Evolutionary conservation across 345 rosid genomes (phyloP), one percentile per base, ranked within the genome.

Genomic region (Excoecaria agallocha): DNA sequence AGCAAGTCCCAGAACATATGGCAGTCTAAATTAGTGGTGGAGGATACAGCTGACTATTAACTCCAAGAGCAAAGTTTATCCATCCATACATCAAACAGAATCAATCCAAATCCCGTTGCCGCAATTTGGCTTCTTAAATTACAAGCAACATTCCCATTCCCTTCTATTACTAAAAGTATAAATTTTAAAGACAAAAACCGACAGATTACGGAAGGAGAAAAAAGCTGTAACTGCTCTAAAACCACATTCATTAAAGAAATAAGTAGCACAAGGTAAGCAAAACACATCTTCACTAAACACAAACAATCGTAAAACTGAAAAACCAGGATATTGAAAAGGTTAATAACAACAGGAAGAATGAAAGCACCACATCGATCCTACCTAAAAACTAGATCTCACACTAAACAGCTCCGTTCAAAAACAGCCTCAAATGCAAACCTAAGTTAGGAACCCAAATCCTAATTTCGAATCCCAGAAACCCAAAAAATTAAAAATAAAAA

Each of bases 351-450:
- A 6, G 17, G 8, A 70, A 57, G 1, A 30, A 30, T 30, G 11
- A 16, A n/a, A 19, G 13, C 22, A 37, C 8, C 30, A 1, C 15
- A 12, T 19, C 6, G 20, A 12, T 8, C 58, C 15, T 13, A 39
- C 25, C 24, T 3, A 37, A 24, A 52, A 63, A 72, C 70, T 55
- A 69, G 77, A 78, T 78, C 74, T 41, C 45, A 73, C 45, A 66
- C 38, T n/a, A 25, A 58, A 20, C 45, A 66, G 17, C 63, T 8
- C 43, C 52, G 24, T 5, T 3, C 43, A 1, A 37, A 61, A 16
- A 9, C 6, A n/a, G n/a, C n/a, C n/a, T n/a, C n/a, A n/a, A n/a
- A n/a, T n/a, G n/a, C n/a, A n/a, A n/a, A n/a, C n/a, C n/a, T n/a
- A n/a, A n/a, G n/a, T n/a, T n/a, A n/a, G n/a, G n/a, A n/a, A n/a